These are phyloP conservation scores for Phialemonium atrogriseum DNA, from an alignment of 2,329 filamentous ascomycete genomes.

Conservation along the genomic window DNA sequence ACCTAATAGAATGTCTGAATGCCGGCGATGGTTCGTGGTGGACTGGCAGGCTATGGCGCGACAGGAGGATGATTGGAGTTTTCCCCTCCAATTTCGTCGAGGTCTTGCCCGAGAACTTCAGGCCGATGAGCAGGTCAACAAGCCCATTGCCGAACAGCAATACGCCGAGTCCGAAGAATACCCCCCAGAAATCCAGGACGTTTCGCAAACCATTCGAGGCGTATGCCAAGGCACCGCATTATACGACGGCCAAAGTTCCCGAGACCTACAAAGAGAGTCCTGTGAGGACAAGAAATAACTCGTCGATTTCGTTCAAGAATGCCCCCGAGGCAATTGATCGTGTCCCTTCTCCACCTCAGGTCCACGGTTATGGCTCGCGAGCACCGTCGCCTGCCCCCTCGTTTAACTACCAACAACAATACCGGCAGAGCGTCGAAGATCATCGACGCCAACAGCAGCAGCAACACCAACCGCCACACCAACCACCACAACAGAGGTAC, in stretches of 20 bases:
- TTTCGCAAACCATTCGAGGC: slow-evolving; percentile 61
- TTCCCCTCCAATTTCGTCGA: slow-evolving; percentile 98
- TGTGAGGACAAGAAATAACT: slow-evolving; percentile 30
- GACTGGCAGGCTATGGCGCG: slow-evolving; percentile 85
- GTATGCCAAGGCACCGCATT: slow-evolving; percentile 58
- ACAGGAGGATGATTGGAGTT: slow-evolving; percentile 81
- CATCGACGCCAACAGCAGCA: slow-evolving; percentile 9
- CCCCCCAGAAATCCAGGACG: slow-evolving; percentile 51
- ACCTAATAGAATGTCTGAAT: slow-evolving; percentile 96
- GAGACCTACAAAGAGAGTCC: slow-evolving; percentile 43
- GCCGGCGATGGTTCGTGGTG: slow-evolving; percentile 98
- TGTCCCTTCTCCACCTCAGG: slow-evolving; percentile 20
- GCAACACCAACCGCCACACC: slow-evolving; percentile 5
- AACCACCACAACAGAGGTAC: slow-evolving; percentile 12
- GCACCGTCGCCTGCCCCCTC: slow-evolving; percentile 30
- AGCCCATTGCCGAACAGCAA: slow-evolving; percentile 51
- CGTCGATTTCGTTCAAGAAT: slow-evolving; percentile 26
- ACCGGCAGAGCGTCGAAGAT: slow-evolving; percentile 10
- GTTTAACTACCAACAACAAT: slow-evolving; percentile 26
- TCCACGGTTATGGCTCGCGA: slow-evolving; percentile 24
- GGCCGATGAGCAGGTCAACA: slow-evolving; percentile 58
- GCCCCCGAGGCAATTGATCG: slow-evolving; percentile 16
- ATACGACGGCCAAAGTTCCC: slow-evolving; percentile 54
- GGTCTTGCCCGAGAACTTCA: slow-evolving; percentile 76
- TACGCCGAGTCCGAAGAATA: slow-evolving; percentile 44